Evolutionary conservation across 1,284 basidiomycete species (phyloP), one percentile per base, ranked within the genome.

Genomic region (Apiotrichum veenhuisii): DNA sequence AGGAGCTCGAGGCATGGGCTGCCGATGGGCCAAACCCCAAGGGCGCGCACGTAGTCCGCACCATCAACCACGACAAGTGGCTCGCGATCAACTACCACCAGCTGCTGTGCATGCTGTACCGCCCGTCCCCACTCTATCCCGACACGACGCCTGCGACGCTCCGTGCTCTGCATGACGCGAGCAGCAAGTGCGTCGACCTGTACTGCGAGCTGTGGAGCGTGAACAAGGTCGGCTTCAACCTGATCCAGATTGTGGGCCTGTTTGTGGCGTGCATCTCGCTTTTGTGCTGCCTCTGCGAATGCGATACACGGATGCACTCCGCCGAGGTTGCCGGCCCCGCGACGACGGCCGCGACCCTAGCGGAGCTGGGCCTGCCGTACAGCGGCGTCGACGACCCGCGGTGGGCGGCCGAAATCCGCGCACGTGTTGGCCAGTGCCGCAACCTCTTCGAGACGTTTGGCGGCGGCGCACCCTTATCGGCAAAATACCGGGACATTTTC

Each of bases 221-320:
- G 34, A 62, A 61, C 52, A 65, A 66, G 56, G 59, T 68, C 34
- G 51, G 56, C 15, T 67, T 66, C 65, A 65, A 67, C 57, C 58
- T 68, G 18, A 61, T 70, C 51, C 67, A 70, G 55, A 64, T 68
- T 15, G 62, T 64, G 10, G 63, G 54, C 23, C 64, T 66, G 33
- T 68, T 66, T 55, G 61, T 68, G 1, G 57, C 60, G 17, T 68
- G 65, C 54, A 70, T 66, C n/a, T 66, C 61, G 2, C 55, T 70
- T 2, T 55, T 70, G 20, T 70, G 68, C 53, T 68, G 62, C 26
- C 27, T 70, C 50, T 67, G 64, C 63, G 68, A 70, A 36, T 65
- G 65, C 58, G 67, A 68, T 34, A 64, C 60, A 12, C 64, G 67
- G 30, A 59, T 62, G 60, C 57, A 57, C 26, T 49, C 36, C 0